Conservation (phyloP, 768 basidiomycete genomes). For the Cystofilobasidium ferigula region DNA sequence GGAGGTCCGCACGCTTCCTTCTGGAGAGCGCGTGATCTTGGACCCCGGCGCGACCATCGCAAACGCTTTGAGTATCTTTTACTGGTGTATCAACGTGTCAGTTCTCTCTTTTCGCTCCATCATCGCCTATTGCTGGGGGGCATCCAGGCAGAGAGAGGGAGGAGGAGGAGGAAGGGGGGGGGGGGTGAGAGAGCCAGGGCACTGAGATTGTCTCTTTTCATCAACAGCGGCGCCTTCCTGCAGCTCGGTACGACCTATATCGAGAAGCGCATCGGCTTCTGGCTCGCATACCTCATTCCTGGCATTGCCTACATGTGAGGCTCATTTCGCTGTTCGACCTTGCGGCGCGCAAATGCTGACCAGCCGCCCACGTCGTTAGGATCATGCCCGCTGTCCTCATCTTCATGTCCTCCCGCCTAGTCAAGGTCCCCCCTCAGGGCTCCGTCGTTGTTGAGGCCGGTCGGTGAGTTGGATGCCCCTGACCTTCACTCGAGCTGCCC, state of each 20-base stretch:
- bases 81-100: conserved; percentile 26
- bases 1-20: background rate
- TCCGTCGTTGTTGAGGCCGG: conserved; percentile 35
- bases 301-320: conserved; percentile 32
- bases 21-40: conserved; percentile 18
- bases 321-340: background rate
- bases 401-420: conserved; percentile 27
- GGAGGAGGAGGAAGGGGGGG: too few species aligned
- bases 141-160: too few species aligned
- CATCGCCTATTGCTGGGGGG: too few species aligned
- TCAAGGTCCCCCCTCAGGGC: conserved; percentile 33
- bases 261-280: conserved; percentile 36
- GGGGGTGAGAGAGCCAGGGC: too few species aligned
- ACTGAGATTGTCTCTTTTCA: background rate
- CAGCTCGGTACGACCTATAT: conserved; percentile 34
- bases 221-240: background rate
- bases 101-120: too few species aligned
- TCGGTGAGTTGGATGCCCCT: conserved; percentile 29
- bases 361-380: background rate
- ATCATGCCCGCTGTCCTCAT: conserved; percentile 36
- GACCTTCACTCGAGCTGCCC: conserved; percentile 35
- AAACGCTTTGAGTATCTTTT: conserved; percentile 5
- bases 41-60: conserved; percentile 7
- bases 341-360: background rate
- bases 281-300: conserved; percentile 36